A percentile compares a stretch with the other conserved stretches of the same genome.
Evolutionary conservation across 371 early-diverging fungal genomes (phyloP).

Genomic region (Mucor mucedo): DNA sequence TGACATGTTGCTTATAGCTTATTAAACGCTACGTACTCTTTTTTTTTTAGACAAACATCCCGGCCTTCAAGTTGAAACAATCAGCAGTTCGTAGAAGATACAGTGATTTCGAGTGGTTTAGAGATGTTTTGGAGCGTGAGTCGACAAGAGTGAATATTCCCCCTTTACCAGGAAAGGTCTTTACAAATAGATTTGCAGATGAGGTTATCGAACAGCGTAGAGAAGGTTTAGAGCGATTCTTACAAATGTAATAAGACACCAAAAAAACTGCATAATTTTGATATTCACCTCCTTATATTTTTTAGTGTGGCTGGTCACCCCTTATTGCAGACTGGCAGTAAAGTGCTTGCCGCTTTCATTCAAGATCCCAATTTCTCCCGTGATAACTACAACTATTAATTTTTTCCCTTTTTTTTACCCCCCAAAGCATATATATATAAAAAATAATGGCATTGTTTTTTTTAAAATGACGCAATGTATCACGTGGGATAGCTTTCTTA

Average conservation of each 20-base stretch:
- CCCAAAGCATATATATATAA: not conserved
- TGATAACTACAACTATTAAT: conserved; percentile 75
- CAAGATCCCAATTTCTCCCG: conserved; percentile 89
- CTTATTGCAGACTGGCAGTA: conserved; percentile 95
- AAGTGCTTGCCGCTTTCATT: conserved; percentile 92
- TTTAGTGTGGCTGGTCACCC: conserved; percentile 94
- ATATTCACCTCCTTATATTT: not conserved
- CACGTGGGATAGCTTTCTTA: not conserved
- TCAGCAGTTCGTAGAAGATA: conserved; percentile 92
- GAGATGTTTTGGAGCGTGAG: conserved; percentile 92
- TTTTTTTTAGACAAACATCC: conserved; percentile 88
- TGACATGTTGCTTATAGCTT: not conserved
- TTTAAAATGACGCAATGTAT: not conserved
- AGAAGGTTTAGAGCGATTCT: conserved; percentile 91
- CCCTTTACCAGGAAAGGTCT: conserved; percentile 95
- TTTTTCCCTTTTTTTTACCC: conserved; percentile 1
- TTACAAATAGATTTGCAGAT: conserved; percentile 92
- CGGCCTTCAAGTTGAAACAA: conserved; percentile 89
- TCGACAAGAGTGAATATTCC: conserved; percentile 93
- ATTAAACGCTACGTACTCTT: conserved; percentile 10
- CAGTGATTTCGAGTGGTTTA: conserved; percentile 98
- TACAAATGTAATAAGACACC: conserved; percentile 80
- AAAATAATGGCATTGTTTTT: not conserved
- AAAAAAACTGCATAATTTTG: not conserved
- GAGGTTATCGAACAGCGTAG: conserved; percentile 94